Evolutionary conservation across 2,329 filamentous ascomycete species (phyloP).

Genomic region (Stagonosporopsis vannaccii): DNA sequence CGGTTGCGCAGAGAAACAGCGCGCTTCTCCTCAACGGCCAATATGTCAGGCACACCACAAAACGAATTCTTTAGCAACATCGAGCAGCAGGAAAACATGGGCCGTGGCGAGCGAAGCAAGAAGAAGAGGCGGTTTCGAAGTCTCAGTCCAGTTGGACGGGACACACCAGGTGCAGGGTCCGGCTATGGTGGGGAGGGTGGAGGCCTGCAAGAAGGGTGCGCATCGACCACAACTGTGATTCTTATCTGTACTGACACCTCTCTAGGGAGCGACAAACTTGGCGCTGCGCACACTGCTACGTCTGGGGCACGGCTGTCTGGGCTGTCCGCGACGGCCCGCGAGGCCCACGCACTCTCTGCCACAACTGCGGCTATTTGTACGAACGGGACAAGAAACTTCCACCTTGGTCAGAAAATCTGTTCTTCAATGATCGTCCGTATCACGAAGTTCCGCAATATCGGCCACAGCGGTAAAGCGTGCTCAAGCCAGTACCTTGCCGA

Average conservation of each 20-base stretch:
- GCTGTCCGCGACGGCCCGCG: slow-evolving; percentile 89
- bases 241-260: slow-evolving; percentile 21
- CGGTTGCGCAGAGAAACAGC: slow-evolving; percentile 89
- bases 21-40: slow-evolving; percentile 84
- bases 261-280: slow-evolving; percentile 77
- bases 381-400: slow-evolving; percentile 87
- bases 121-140: slow-evolving; percentile 94
- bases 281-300: slow-evolving; percentile 86
- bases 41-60: slow-evolving; percentile 75
- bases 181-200: slow-evolving; percentile 74
- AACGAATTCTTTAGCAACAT: slow-evolving; percentile 67
- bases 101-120: slow-evolving; percentile 89
- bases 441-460: slow-evolving; percentile 35
- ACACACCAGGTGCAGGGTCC: slow-evolving; percentile 76
- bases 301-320: slow-evolving; percentile 93
- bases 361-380: slow-evolving; percentile 89
- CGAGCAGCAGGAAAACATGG: slow-evolving; percentile 76
- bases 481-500: not conserved
- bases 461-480: slow-evolving; percentile 20
- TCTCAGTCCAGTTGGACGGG: slow-evolving; percentile 80
- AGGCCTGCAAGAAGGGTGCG: slow-evolving; percentile 57
- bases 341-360: slow-evolving; percentile 84
- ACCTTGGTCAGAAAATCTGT: slow-evolving; percentile 75
- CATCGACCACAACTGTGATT: slow-evolving; percentile 8
- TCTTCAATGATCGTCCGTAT: slow-evolving; percentile 55